Percentiles rank a stretch among this genome's conserved stretches.
Evolutionary conservation across 805 yeast genomes (phyloP).

Genomic region (Starmerella sirachaensis): DNA sequence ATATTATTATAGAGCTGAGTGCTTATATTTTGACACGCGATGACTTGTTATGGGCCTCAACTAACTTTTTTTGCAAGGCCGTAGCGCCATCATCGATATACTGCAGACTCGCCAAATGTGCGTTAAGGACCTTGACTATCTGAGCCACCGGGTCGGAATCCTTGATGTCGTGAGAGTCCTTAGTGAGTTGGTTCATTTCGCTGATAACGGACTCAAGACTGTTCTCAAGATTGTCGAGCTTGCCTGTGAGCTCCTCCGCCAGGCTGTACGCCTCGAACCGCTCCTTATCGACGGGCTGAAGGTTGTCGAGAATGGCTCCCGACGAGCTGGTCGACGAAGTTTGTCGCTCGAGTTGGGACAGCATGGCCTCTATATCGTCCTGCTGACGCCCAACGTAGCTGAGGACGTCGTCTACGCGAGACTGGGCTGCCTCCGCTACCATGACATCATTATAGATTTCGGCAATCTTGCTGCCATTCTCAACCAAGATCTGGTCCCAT

Average conservation of each 20-base stretch:
- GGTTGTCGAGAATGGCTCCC: constrained; percentile 24
- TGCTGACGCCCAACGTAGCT: constrained; percentile 84
- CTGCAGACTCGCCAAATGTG: constrained; percentile 79
- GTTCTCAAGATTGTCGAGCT: constrained; percentile 62
- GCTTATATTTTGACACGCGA: constrained; percentile 10
- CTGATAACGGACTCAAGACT: constrained; percentile 35
- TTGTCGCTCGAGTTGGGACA: constrained; percentile 72
- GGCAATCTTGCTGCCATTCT: constrained; percentile 74
- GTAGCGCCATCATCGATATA: constrained; percentile 71
- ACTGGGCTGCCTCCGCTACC: constrained; percentile 75
- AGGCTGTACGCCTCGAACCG: constrained; percentile 80
- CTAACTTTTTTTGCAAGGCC: constrained; percentile 54
- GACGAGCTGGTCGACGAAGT: constrained; percentile 12
- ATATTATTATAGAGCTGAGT: neutral
- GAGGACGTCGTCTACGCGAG: constrained; percentile 75
- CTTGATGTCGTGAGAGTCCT: constrained; percentile 58
- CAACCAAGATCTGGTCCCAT: constrained; percentile 79
- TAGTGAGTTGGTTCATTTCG: constrained; percentile 42
- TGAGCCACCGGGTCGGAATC: constrained; percentile 34
- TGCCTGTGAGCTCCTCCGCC: constrained; percentile 75
- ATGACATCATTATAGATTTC: constrained; percentile 65
- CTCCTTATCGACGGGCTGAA: constrained; percentile 53
- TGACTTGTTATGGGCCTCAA: constrained; percentile 16
- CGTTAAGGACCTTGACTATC: constrained; percentile 68
- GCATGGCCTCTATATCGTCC: constrained; percentile 70